Evolutionary conservation across 768 basidiomycete species (phyloP).

Genomic region (Dioszegia aurantiaca): DNA sequence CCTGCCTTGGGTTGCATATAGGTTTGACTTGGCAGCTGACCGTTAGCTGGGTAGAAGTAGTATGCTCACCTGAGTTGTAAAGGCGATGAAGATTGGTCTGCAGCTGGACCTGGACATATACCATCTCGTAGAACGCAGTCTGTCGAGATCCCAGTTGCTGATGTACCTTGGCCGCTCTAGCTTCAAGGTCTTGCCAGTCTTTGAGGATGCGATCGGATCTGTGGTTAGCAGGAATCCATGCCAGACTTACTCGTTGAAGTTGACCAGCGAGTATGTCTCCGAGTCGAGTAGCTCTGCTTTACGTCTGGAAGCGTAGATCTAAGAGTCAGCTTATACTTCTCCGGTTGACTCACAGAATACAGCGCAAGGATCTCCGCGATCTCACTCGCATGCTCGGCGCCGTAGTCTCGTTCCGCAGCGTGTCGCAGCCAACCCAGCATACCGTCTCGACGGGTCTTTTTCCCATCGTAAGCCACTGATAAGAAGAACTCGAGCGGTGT

Average conservation of each 20-base stretch:
- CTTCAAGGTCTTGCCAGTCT: conserved; percentile 58
- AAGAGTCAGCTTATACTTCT: conserved; percentile 52
- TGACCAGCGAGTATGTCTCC: conserved; percentile 63
- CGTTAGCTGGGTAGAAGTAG: not conserved
- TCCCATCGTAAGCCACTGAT: conserved; percentile 61
- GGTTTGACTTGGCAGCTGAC: conserved; percentile 59
- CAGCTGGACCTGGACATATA: conserved; percentile 57
- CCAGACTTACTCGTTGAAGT: conserved; percentile 65
- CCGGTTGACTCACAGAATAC: conserved; percentile 28
- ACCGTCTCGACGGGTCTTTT: conserved; percentile 60
- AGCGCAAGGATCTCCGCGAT: conserved; percentile 59
- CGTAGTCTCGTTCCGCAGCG: conserved; percentile 69
- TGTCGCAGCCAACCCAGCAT: conserved; percentile 57
- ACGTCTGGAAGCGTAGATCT: conserved; percentile 55
- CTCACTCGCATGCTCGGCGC: conserved; percentile 53
- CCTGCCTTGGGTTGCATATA: conserved; percentile 65
- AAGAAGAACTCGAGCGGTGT: conserved; percentile 70
- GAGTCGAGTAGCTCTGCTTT: conserved; percentile 67
- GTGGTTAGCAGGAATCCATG: not conserved
- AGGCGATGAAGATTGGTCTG: conserved; percentile 56
- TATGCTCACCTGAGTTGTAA: conserved; percentile 15
- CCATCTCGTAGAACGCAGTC: conserved; percentile 67
- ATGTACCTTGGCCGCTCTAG: conserved; percentile 60
- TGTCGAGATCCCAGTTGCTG: conserved; percentile 57
- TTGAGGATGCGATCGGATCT: conserved; percentile 63